Conservation (phyloP, 2,329 filamentous ascomycete species). For the Emergomyces africanus region DNA sequence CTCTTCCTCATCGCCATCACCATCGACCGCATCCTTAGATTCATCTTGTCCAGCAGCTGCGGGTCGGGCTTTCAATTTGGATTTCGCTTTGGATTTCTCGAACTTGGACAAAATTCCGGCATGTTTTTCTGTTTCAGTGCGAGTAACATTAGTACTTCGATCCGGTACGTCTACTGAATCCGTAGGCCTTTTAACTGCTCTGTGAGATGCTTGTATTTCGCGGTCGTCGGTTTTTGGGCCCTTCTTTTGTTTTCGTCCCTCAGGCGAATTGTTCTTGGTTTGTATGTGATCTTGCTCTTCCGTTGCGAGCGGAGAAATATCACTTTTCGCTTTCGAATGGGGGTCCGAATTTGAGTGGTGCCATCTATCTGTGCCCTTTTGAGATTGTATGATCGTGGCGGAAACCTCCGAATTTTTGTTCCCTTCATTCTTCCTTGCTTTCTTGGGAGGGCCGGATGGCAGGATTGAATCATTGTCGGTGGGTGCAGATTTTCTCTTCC, state of each 20-base stretch:
- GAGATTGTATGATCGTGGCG: background rate
- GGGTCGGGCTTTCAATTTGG: constrained; percentile 7
- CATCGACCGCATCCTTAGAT: constrained; percentile 5
- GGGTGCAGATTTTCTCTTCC: constrained; percentile 10
- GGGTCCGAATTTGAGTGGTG: background rate
- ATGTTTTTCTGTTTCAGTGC: constrained; percentile 11
- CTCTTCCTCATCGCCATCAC: background rate
- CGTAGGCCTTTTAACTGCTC: constrained; percentile 7
- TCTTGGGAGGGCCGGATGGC: constrained; percentile 10
- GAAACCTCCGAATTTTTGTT: constrained; percentile 16
- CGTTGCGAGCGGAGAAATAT: background rate
- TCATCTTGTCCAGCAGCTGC: constrained; percentile 4
- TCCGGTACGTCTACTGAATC: constrained; percentile 22
- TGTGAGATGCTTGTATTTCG: constrained; percentile 7
- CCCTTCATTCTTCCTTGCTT: constrained; percentile 28
- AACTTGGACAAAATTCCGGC: constrained; percentile 18
- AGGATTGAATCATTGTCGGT: background rate
- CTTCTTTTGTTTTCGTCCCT: background rate
- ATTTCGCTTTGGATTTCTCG: constrained; percentile 14
- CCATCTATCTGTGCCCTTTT: background rate
- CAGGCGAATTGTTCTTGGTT: constrained; percentile 11
- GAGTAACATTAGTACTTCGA: background rate
- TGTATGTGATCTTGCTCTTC: constrained; percentile 4
- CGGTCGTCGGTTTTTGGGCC: background rate
- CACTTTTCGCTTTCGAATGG: background rate